These are phyloP conservation scores for Ascochyta rabiei DNA, from an alignment of 2,329 filamentous ascomycete genomes.

Conservation along the genomic window DNA sequence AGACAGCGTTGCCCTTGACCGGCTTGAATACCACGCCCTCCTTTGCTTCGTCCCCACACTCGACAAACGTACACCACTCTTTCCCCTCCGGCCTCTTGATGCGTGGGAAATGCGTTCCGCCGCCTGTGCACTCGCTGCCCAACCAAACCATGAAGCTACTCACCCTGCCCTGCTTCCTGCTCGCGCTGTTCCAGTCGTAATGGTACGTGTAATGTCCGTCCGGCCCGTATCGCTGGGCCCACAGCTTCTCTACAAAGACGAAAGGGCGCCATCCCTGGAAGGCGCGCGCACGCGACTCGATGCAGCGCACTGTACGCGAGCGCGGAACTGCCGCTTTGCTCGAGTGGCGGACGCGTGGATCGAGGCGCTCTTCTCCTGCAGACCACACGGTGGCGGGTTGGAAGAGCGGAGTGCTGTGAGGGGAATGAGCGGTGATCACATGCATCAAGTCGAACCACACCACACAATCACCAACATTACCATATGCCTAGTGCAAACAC, in stretches of 20 bases:
- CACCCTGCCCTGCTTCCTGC: constrained; percentile 50
- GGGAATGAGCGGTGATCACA: no score
- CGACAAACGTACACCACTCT: constrained; percentile 64
- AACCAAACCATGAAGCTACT: constrained; percentile 69
- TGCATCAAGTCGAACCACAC: no score
- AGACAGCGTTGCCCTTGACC: constrained; percentile 64
- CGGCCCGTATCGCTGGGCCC: constrained; percentile 64
- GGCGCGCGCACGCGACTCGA: constrained; percentile 62
- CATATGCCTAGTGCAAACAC: background rate
- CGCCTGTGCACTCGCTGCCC: constrained; percentile 57
- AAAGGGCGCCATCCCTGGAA: constrained; percentile 67
- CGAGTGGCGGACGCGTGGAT: constrained; percentile 59
- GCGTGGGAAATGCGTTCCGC: constrained; percentile 66
- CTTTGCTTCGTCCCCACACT: constrained; percentile 52
- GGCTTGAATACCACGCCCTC: constrained; percentile 64
- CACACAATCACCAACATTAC: background rate
- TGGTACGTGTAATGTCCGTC: constrained; percentile 65
- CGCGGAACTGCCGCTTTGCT: constrained; percentile 54
- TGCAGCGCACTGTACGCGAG: constrained; percentile 60
- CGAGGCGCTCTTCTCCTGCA: constrained; percentile 53
- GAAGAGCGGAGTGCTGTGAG: constrained; percentile 55
- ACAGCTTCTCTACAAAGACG: constrained; percentile 65
- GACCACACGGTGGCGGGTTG: constrained; percentile 61
- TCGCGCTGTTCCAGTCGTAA: constrained; percentile 58
- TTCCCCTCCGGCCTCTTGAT: constrained; percentile 52